Evolutionary conservation across 148 eudicot genomes (phyloP).

Genomic region (Heliosperma pusillum): DNA sequence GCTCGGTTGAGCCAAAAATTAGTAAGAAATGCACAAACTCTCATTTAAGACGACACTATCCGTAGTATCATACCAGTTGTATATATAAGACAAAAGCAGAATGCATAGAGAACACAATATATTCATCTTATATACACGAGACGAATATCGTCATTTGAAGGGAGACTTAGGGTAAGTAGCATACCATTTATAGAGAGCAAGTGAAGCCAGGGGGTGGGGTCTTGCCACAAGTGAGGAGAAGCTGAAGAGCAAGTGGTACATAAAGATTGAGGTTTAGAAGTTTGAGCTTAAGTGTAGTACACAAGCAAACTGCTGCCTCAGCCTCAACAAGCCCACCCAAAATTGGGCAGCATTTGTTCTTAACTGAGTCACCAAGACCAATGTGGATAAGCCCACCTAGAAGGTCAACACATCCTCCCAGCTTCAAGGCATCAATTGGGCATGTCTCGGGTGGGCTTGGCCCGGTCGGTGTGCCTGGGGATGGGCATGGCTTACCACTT

Average conservation of each 20-base stretch:
- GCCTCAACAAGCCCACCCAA: slow-evolving; percentile 61
- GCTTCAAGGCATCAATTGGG: slow-evolving; percentile 68
- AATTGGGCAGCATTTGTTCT: slow-evolving; percentile 70
- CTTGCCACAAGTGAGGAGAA: slow-evolving; percentile 89
- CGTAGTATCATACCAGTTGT: no score
- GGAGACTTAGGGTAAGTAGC: no score
- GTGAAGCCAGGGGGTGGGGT: slow-evolving; percentile 89
- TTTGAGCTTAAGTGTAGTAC: slow-evolving; percentile 77
- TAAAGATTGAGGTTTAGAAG: slow-evolving; percentile 61
- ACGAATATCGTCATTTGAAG: no score
- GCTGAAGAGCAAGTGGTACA: slow-evolving; percentile 79
- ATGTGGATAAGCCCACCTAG: slow-evolving; percentile 81
- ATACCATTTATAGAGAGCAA: slow-evolving; percentile 51
- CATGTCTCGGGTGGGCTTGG: slow-evolving; percentile 39
- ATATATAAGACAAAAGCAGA: no score
- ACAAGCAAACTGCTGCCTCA: slow-evolving; percentile 85
- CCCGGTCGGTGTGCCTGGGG: slow-evolving; percentile 34
- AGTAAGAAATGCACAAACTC: no score
- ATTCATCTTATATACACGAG: no score
- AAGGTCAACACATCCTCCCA: slow-evolving; percentile 86
- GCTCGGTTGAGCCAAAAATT: no score
- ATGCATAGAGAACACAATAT: no score
- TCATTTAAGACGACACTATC: no score
- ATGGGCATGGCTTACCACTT: slow-evolving; percentile 48
- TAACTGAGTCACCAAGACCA: slow-evolving; percentile 69